Conservation (phyloP, 371 early-diverging fungal genomes). For the Lichtheimia ornata region DNA sequence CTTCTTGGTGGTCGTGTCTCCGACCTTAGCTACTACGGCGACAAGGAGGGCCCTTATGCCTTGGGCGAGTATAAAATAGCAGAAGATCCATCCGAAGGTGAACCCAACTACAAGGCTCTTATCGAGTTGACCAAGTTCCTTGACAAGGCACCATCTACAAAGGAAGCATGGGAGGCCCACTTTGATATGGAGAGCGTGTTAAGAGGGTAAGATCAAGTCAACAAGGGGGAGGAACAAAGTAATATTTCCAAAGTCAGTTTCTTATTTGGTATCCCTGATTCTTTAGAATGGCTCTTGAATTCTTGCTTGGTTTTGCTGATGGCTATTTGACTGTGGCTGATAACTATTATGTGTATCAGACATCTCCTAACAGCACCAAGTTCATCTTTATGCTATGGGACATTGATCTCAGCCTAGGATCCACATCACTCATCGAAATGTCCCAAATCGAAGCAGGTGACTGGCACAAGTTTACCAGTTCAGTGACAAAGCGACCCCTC, state of each 20-base stretch:
- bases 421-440: background rate
- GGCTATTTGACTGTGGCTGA: slow-evolving; percentile 31
- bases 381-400: slow-evolving; percentile 35
- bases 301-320: slow-evolving; percentile 36
- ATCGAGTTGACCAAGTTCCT: slow-evolving; percentile 35
- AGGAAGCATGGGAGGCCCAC: slow-evolving; percentile 23
- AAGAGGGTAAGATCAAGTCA: slow-evolving; percentile 20
- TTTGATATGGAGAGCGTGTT: slow-evolving; percentile 36
- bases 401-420: slow-evolving; percentile 33
- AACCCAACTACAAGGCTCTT: slow-evolving; percentile 18
- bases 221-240: background rate
- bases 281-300: slow-evolving; percentile 35
- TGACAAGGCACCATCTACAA: slow-evolving; percentile 24
- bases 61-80: slow-evolving; percentile 32
- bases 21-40: slow-evolving; percentile 20
- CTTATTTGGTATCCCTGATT: background rate
- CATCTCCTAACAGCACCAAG: background rate
- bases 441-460: slow-evolving; percentile 18
- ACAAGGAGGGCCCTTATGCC: slow-evolving; percentile 18
- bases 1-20: slow-evolving; percentile 10
- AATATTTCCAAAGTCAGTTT: no score
- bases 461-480: slow-evolving; percentile 26
- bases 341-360: slow-evolving; percentile 34
- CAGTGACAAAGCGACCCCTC: background rate
- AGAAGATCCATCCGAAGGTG: slow-evolving; percentile 16